Evolutionary conservation across 2,329 filamentous ascomycete genomes (phyloP).

Genomic region (Xylogone sp.): DNA sequence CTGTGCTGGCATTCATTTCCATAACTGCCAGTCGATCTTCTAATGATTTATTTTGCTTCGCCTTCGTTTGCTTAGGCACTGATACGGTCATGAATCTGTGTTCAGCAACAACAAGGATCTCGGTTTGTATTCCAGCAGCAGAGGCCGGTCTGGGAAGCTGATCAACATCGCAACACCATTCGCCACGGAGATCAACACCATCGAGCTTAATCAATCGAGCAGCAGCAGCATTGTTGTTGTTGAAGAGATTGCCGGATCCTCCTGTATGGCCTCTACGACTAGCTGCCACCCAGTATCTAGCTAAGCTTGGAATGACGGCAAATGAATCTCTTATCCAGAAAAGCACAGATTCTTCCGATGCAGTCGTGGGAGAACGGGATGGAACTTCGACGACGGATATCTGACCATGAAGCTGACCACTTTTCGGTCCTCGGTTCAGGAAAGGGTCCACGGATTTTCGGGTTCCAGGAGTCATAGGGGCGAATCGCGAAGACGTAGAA

Average conservation of each 20-base stretch:
- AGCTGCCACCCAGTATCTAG: constrained; percentile 27
- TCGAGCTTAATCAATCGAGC: constrained; percentile 24
- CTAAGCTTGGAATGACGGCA: constrained; percentile 25
- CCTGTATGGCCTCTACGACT: constrained; percentile 13
- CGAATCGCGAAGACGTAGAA: constrained; percentile 45
- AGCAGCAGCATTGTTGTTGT: constrained; percentile 8
- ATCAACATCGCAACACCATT: constrained; percentile 26
- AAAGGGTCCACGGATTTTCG: constrained; percentile 32
- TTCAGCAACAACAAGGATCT: constrained; percentile 27
- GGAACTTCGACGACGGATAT: constrained; percentile 26
- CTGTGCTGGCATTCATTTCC: constrained; percentile 16
- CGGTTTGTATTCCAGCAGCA: constrained; percentile 13
- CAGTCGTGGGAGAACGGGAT: constrained; percentile 17
- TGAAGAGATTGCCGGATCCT: constrained; percentile 21
- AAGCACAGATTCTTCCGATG: constrained; percentile 26
- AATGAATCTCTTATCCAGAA: constrained; percentile 29
- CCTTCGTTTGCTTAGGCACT: constrained; percentile 9
- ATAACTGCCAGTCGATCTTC: constrained; percentile 14
- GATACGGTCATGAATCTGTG: constrained; percentile 25
- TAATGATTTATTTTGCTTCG: constrained; percentile 1
- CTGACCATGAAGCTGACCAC: constrained; percentile 16
- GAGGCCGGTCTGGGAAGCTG: constrained; percentile 17
- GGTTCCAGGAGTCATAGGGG: constrained; percentile 62
- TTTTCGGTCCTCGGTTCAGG: constrained; percentile 9
- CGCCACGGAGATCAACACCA: constrained; percentile 26